Conservation (phyloP, 2,329 filamentous ascomycete genomes). For the Hypoxylon sp. region DNA sequence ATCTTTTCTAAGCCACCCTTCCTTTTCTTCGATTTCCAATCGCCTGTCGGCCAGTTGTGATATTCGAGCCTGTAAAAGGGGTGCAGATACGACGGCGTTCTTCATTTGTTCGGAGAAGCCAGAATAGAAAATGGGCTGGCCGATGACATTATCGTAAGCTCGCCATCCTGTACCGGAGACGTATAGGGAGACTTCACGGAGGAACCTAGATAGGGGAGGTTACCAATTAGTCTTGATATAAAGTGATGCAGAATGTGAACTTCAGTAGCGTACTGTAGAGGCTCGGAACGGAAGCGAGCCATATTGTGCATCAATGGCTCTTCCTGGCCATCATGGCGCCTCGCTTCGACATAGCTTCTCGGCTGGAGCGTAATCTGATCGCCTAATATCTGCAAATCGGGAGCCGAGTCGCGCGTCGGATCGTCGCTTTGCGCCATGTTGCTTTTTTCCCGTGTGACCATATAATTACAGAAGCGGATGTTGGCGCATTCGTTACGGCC, state of each 20-base stretch:
- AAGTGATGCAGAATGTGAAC: neutral
- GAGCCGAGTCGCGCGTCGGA: conserved; percentile 69
- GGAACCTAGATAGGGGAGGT: conserved; percentile 72
- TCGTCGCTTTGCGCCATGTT: conserved; percentile 61
- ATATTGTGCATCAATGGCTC: conserved; percentile 85
- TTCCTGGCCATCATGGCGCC: conserved; percentile 69
- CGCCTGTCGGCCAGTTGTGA: conserved; percentile 81
- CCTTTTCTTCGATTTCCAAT: conserved; percentile 80
- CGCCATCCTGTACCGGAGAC: conserved; percentile 96
- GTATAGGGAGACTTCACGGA: conserved; percentile 93
- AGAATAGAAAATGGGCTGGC: conserved; percentile 92
- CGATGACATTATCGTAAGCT: conserved; percentile 90
- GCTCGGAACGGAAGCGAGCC: conserved; percentile 84
- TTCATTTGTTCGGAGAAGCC: conserved; percentile 96
- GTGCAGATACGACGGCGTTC: conserved; percentile 79
- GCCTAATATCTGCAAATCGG: conserved; percentile 83
- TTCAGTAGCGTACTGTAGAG: conserved; percentile 64
- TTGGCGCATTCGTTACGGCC: conserved; percentile 32
- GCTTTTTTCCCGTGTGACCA: conserved; percentile 13
- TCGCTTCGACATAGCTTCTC: conserved; percentile 73
- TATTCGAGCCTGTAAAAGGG: conserved; percentile 82
- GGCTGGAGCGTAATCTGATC: conserved; percentile 82
- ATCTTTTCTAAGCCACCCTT: conserved; percentile 75
- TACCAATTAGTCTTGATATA: neutral
- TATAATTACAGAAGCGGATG: conserved; percentile 4